phyloP scores from a whole-genome alignment of 805 yeast genomes.

The Saccharomycopsis javanensis region DNA sequence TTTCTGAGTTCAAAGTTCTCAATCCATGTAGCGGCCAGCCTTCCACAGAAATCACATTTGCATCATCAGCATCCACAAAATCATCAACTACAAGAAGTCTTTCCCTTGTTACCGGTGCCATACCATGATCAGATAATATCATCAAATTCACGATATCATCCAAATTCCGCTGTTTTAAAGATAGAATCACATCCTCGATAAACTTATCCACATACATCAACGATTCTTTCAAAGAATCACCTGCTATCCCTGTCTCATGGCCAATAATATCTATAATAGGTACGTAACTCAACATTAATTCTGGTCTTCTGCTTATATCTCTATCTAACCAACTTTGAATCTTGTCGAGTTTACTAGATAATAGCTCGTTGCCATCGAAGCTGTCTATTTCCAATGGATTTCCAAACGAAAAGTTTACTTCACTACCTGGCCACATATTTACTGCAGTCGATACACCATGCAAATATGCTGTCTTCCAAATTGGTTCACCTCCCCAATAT shows the following conservation, averaged over 20 bases:
- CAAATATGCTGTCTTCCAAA: conserved; percentile 67
- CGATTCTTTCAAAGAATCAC: conserved; percentile 45
- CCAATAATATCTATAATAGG: conserved; percentile 79
- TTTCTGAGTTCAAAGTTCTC: conserved; percentile 36
- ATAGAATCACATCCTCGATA: conserved; percentile 39
- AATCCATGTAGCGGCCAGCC: conserved; percentile 87
- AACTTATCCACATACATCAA: conserved; percentile 57
- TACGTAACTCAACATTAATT: conserved; percentile 64
- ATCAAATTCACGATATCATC: conserved; percentile 60
- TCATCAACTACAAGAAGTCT: conserved; percentile 68
- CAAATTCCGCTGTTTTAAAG: conserved; percentile 45
- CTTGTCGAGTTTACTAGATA: conserved; percentile 47
- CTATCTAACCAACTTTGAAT: conserved; percentile 61
- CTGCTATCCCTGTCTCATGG: conserved; percentile 60
- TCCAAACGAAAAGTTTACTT: conserved; percentile 45
- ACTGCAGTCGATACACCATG: conserved; percentile 61
- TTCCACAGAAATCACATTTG: conserved; percentile 49
- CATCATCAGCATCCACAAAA: conserved; percentile 37
- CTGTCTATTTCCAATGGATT: conserved; percentile 47
- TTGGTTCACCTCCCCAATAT: conserved; percentile 88
- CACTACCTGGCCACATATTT: conserved; percentile 98
- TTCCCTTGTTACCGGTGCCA: conserved; percentile 75
- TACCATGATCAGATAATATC: conserved; percentile 85
- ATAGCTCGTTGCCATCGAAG: conserved; percentile 54
- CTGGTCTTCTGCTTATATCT: conserved; percentile 51